Evolutionary conservation across 495 filamentous ascomycete genomes (phyloP), one percentile per base, ranked within the genome.

Genomic region (Diplogelasinospora grovesii): DNA sequence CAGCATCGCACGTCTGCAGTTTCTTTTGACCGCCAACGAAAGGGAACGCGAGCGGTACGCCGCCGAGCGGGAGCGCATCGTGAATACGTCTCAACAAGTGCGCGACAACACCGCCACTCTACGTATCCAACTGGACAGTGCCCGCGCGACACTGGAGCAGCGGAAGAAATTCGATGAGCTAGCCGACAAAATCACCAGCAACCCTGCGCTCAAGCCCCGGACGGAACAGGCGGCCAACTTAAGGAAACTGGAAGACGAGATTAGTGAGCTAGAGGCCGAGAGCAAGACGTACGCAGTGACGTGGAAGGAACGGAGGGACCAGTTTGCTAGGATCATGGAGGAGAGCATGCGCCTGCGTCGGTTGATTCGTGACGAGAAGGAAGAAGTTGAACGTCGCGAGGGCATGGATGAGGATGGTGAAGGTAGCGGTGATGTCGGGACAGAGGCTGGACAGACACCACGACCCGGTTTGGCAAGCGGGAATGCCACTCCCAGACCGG

Each of bases 321-420:
- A 95, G 63, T 98, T 97, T 62, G 85, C 82, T 9, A 71, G 78
- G 48, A 92, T 98, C 55, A 85, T 95, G 43, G 87, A 89, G 26
- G 89, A 97, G 68, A 85, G 88, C 4, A 85, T 83, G 79, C 73
- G 86, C 45, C 72, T 97, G 50, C 72, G 89, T 34, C 75, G 82
- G 22, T 65, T 94, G 52, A 97, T 98, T 49, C 78, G 86, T 28
- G 89, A 96, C 61, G 89, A 96, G 69, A 96, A 96, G 61, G 92
- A 97, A 59, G 92, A 95, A 64, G 69, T 75, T 3, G 76, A 80
- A 45, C 59, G 76, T 6, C 65, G 73, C 19, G 76, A 95, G 57
- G 90, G 90, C 21, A 94, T 92, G 53, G 85, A 84, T 46, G 86
- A 86, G 32, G 84, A 74, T 0, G 83, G 83, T 30, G 84, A 86